phyloP scores from a whole-genome alignment of 1,284 basidiomycete species.

The Sporisorium reilianum region DNA sequence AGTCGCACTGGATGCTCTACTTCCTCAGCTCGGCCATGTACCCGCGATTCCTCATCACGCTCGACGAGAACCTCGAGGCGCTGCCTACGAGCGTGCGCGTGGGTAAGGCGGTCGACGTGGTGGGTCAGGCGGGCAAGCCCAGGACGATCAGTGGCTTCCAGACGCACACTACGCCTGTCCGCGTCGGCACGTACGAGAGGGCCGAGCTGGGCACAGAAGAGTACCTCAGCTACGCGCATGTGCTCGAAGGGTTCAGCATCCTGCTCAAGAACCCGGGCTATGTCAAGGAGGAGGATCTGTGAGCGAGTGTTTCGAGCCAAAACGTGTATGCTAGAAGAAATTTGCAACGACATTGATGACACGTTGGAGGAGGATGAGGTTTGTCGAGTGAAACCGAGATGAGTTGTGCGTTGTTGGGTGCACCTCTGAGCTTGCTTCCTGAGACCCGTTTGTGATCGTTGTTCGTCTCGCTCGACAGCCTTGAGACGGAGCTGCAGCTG shows the following conservation, averaged over 20 bases:
- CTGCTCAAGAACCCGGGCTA: slow-evolving; percentile 71
- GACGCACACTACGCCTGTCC: slow-evolving; percentile 94
- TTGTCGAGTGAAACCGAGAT: background rate
- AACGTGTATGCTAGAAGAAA: background rate
- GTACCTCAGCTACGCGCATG: slow-evolving; percentile 86
- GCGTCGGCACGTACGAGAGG: slow-evolving; percentile 90
- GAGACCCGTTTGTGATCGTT: too few relatives aligned
- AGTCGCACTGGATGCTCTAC: slow-evolving; percentile 98
- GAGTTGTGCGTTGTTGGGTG: background rate
- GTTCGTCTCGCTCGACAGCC: too few relatives aligned
- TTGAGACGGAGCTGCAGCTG: too few relatives aligned
- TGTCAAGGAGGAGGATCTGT: slow-evolving; percentile 64
- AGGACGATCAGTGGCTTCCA: slow-evolving; percentile 71
- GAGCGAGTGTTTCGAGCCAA: background rate
- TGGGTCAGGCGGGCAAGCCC: slow-evolving; percentile 70
- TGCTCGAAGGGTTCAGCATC: slow-evolving; percentile 66
- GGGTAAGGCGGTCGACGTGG: slow-evolving; percentile 76
- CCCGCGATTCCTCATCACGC: slow-evolving; percentile 96
- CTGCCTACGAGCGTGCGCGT: slow-evolving; percentile 92
- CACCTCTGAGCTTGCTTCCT: too few relatives aligned
- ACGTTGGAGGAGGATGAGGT: background rate
- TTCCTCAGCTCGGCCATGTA: slow-evolving; percentile 96
- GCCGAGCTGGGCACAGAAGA: slow-evolving; percentile 97
- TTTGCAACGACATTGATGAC: background rate
- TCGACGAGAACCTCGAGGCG: slow-evolving; percentile 80